A percentile compares a stretch with the other conserved stretches of the same genome.
phyloP scores from a whole-genome alignment of 2,329 filamentous ascomycete species.

The Xylariaceae sp. region DNA sequence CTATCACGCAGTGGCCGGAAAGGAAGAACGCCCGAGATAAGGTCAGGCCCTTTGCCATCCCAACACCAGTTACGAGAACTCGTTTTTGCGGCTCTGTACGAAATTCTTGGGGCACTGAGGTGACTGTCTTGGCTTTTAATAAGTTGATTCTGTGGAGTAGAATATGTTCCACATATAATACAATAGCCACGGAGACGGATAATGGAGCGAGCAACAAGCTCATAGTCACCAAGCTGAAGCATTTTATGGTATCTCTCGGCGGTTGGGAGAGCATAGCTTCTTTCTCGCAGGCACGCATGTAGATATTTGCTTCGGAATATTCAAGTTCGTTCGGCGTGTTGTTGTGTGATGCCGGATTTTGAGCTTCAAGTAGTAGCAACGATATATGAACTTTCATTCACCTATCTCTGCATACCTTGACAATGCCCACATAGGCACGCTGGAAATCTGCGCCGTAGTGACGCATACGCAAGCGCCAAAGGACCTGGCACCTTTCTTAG shows the following conservation, averaged over 20 bases:
- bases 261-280: too few species aligned
- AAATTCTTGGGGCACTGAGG: not conserved
- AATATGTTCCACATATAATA: slow-evolving; percentile 1
- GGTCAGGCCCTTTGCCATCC: slow-evolving; percentile 66
- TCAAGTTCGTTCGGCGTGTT: not conserved
- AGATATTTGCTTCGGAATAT: not conserved
- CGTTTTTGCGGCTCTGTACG: slow-evolving; percentile 32
- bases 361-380: not conserved
- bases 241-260: not conserved
- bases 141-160: not conserved
- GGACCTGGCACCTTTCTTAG: too few species aligned
- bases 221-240: slow-evolving; percentile 18
- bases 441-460: too few species aligned
- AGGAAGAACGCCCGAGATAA: slow-evolving; percentile 63
- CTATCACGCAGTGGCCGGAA: slow-evolving; percentile 66
- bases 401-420: not conserved
- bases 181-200: slow-evolving; percentile 9
- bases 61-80: slow-evolving; percentile 67
- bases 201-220: slow-evolving; percentile 19
- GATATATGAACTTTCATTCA: not conserved
- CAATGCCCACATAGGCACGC: not conserved
- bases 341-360: not conserved
- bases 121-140: not conserved
- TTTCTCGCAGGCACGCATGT: too few species aligned
- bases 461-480: too few species aligned